Conservation (phyloP, 2,329 filamentous ascomycete genomes). For the Rachicladosporium sp. region DNA sequence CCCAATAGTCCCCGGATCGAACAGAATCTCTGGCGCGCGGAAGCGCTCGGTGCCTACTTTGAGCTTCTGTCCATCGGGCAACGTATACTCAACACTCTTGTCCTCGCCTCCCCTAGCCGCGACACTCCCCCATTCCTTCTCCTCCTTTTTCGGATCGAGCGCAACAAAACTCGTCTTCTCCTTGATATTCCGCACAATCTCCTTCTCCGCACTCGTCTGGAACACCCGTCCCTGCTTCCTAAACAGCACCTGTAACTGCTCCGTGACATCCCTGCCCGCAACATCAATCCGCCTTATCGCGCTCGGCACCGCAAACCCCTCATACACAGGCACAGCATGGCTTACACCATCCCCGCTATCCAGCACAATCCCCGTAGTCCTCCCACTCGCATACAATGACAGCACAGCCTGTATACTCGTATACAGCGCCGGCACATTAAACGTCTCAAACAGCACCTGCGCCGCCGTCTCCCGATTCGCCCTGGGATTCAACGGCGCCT, state of each 20-base stretch:
- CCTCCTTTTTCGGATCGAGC: conserved; percentile 78
- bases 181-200: conserved; percentile 95
- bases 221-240: conserved; percentile 90
- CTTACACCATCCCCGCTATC: conserved; percentile 94
- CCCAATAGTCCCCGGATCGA: conserved; percentile 93
- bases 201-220: conserved; percentile 96
- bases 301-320: conserved; percentile 92
- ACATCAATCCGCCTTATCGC: conserved; percentile 94
- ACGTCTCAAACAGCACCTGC: conserved; percentile 96
- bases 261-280: conserved; percentile 88
- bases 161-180: conserved; percentile 90
- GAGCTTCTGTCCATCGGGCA: conserved; percentile 88
- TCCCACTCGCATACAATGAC: conserved; percentile 87
- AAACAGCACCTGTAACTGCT: conserved; percentile 81
- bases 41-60: conserved; percentile 93
- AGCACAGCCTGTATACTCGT: conserved; percentile 95
- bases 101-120: conserved; percentile 55
- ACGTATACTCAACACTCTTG: conserved; percentile 72
- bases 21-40: conserved; percentile 90
- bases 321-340: conserved; percentile 93
- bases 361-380: conserved; percentile 90
- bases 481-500: conserved; percentile 88
- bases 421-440: conserved; percentile 93
- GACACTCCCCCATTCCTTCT: conserved; percentile 76
- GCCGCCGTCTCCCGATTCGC: conserved; percentile 92